phyloP scores from a whole-genome alignment of 1,139 yeast genomes.

The Arxiozyma slooffiae region DNA sequence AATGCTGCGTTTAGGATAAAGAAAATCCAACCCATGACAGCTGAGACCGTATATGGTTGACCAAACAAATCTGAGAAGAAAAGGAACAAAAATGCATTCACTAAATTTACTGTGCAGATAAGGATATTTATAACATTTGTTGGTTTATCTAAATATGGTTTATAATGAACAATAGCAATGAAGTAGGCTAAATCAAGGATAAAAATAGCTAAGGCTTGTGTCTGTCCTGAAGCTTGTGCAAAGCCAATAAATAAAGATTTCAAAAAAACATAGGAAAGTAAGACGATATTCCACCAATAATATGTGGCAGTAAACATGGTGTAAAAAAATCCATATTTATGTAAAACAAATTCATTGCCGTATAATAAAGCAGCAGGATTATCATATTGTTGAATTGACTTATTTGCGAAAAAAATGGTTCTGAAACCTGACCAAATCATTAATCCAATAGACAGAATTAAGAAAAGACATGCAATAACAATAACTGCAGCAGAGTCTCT shows the following conservation, averaged over 20 bases:
- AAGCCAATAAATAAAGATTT: constrained; percentile 61
- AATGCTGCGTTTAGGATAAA: constrained; percentile 72
- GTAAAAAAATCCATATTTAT: constrained; percentile 68
- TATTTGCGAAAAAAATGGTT: constrained; percentile 46
- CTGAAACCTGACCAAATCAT: constrained; percentile 53
- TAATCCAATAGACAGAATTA: constrained; percentile 45
- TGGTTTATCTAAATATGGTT: constrained; percentile 63
- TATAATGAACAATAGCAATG: constrained; percentile 43
- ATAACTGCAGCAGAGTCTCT: constrained; percentile 68
- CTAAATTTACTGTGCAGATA: constrained; percentile 52
- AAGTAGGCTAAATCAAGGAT: constrained; percentile 56
- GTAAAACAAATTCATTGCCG: constrained; percentile 54
- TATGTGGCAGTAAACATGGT: constrained; percentile 71
- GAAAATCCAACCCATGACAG: constrained; percentile 75
- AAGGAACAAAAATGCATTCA: constrained; percentile 63
- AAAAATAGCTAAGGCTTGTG: constrained; percentile 58
- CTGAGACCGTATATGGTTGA: constrained; percentile 57
- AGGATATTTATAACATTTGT: constrained; percentile 59
- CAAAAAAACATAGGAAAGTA: constrained; percentile 44
- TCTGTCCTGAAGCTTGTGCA: constrained; percentile 60
- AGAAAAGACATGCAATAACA: constrained; percentile 56
- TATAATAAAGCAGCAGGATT: constrained; percentile 74
- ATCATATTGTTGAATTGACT: constrained; percentile 43
- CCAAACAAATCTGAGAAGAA: constrained; percentile 67
- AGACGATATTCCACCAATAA: constrained; percentile 65